phyloP scores from a whole-genome alignment of 345 rosid species.

The Psidium friedrichsthalianum region DNA sequence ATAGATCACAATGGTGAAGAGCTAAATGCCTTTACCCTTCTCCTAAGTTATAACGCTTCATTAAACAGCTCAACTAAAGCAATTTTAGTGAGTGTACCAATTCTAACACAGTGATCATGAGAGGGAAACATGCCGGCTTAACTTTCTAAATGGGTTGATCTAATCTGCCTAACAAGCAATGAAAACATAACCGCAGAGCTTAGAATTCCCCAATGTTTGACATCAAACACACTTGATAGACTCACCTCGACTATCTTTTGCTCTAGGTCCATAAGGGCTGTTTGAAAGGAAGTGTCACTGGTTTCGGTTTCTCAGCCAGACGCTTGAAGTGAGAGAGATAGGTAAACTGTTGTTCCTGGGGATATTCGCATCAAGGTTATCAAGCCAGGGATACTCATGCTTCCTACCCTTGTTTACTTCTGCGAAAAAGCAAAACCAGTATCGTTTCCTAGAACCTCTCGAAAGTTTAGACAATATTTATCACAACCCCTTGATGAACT shows the following conservation, averaged over 20 bases:
- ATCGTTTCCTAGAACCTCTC: background rate
- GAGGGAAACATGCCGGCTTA: background rate
- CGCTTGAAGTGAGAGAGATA: constrained; percentile 84
- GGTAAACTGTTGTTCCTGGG: constrained; percentile 62
- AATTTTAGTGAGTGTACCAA: background rate
- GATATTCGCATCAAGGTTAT: constrained; percentile 73
- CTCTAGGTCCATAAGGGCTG: constrained; percentile 62
- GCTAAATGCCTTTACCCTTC: background rate
- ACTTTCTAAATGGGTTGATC: background rate
- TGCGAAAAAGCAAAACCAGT: constrained; percentile 1
- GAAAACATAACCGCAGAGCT: background rate
- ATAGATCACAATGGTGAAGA: background rate
- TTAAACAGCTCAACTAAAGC: background rate
- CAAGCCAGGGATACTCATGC: constrained; percentile 87
- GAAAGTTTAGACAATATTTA: background rate
- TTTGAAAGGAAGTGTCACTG: constrained; percentile 79
- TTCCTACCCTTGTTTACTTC: constrained; percentile 73
- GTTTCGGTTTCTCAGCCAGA: constrained; percentile 54
- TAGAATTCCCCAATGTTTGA: background rate
- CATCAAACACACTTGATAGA: background rate
- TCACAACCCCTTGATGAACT: constrained; percentile 2
- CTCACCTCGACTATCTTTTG: constrained; percentile 78
- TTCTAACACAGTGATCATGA: background rate
- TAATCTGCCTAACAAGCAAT: background rate
- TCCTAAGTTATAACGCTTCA: background rate